These are phyloP conservation scores for Phoenix roebelenii DNA, from an alignment of 176 grass and related monocot genomes.

Conservation along the genomic window DNA sequence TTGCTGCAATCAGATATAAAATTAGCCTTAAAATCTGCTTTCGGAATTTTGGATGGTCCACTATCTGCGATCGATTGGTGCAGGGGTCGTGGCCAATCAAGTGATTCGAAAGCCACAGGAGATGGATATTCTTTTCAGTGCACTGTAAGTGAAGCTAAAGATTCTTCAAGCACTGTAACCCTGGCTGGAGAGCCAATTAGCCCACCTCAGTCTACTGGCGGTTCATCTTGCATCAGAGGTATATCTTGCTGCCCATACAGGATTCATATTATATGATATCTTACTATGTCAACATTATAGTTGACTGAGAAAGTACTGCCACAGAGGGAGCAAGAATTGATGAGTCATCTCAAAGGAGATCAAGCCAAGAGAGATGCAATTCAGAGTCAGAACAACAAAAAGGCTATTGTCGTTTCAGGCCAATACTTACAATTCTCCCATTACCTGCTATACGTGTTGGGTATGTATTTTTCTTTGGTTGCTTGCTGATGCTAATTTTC, in stretches of 20 bases:
- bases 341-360: constrained; percentile 44
- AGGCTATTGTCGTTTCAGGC: constrained; percentile 56
- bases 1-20: constrained; percentile 94
- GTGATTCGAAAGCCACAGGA: constrained; percentile 34
- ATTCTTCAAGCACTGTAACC: constrained; percentile 42
- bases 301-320: constrained; percentile 26
- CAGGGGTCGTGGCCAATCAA: constrained; percentile 49
- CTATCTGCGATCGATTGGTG: constrained; percentile 89
- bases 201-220: constrained; percentile 42
- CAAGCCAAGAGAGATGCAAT: constrained; percentile 39
- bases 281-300: constrained; percentile 19
- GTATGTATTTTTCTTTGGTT: constrained; percentile 37
- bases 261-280: not conserved
- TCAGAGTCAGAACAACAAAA: constrained; percentile 67
- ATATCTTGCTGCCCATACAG: constrained; percentile 9
- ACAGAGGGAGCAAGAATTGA: constrained; percentile 40
- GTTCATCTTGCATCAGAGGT: constrained; percentile 53
- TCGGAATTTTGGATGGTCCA: constrained; percentile 85
- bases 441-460: constrained; percentile 85
- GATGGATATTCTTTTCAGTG: constrained; percentile 71
- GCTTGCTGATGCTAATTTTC: constrained; percentile 3
- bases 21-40: constrained; percentile 69
- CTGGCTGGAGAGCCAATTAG: constrained; percentile 65
- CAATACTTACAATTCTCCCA: constrained; percentile 59
- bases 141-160: constrained; percentile 43